phyloP scores from a whole-genome alignment of 2,329 filamentous ascomycete genomes.

The Ophiostoma triangulosporum region DNA sequence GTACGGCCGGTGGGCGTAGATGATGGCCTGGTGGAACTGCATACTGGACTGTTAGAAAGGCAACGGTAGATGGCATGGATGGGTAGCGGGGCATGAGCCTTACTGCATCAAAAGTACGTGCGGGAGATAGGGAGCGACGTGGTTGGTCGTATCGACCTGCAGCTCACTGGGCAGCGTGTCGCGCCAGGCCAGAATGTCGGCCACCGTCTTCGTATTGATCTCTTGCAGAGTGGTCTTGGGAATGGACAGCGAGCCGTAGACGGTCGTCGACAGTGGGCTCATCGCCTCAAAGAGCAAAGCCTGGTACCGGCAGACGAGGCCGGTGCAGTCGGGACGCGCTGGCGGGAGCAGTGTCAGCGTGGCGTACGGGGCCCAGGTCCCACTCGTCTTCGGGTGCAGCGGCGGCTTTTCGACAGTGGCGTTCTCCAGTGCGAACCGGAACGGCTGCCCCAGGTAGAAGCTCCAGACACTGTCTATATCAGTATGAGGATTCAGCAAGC shows the following conservation, averaged over 20 bases:
- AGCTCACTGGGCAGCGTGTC: constrained; percentile 21
- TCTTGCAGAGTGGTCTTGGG: background rate
- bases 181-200: background rate
- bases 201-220: background rate
- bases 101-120: constrained; percentile 29
- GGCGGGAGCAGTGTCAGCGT: background rate
- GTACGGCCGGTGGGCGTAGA: constrained; percentile 23
- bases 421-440: background rate
- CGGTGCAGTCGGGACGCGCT: background rate
- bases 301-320: background rate
- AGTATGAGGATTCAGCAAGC: background rate
- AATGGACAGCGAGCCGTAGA: background rate
- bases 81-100: background rate
- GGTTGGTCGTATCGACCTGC: constrained; percentile 21
- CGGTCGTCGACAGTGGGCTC: background rate
- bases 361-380: background rate
- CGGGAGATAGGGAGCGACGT: constrained; percentile 22
- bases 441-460: constrained; percentile 5
- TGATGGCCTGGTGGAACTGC: constrained; percentile 14
- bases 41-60: constrained; percentile 11
- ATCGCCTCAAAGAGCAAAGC: constrained; percentile 1
- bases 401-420: background rate
- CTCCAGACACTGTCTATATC: background rate
- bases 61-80: background rate
- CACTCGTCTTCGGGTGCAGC: background rate